These are phyloP conservation scores for Decorospora gaudefroyi DNA, from an alignment of 2,329 filamentous ascomycete genomes.

Conservation along the genomic window DNA sequence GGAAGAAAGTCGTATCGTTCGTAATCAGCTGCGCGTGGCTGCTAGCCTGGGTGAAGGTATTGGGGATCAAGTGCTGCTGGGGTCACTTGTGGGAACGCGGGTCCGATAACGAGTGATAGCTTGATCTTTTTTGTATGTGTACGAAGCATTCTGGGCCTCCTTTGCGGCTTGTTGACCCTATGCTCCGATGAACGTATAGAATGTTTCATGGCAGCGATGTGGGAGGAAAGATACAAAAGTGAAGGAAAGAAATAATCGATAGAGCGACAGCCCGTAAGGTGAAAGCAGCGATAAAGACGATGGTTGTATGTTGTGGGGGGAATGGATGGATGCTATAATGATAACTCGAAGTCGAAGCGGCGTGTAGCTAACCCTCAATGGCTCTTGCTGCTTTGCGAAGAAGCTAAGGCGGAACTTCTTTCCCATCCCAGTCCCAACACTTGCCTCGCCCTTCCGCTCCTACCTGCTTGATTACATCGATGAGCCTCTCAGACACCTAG, in stretches of 20 bases:
- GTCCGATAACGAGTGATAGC: neutral
- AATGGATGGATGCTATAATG: neutral
- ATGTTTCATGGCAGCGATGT: conserved; percentile 1
- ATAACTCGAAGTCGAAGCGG: neutral
- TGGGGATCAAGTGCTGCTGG: no score
- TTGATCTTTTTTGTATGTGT: neutral
- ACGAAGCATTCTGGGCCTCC: neutral
- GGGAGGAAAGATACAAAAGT: neutral
- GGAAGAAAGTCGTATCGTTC: no score
- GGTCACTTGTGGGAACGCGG: neutral
- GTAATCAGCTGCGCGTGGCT: no score
- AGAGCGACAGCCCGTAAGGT: neutral
- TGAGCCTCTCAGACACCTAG: conserved; percentile 67
- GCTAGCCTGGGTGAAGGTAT: no score
- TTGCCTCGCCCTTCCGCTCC: conserved; percentile 55
- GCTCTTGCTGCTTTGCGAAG: conserved; percentile 2
- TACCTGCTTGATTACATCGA: conserved; percentile 68
- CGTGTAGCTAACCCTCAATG: neutral
- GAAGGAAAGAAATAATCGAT: neutral
- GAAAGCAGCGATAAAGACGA: neutral
- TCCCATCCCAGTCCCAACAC: conserved; percentile 50
- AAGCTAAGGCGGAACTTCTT: conserved; percentile 45
- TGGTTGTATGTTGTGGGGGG: neutral
- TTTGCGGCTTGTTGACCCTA: neutral
- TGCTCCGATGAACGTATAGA: neutral